Conservation (phyloP, 1,284 basidiomycete species). For the Cryptococcus neoformans region DNA sequence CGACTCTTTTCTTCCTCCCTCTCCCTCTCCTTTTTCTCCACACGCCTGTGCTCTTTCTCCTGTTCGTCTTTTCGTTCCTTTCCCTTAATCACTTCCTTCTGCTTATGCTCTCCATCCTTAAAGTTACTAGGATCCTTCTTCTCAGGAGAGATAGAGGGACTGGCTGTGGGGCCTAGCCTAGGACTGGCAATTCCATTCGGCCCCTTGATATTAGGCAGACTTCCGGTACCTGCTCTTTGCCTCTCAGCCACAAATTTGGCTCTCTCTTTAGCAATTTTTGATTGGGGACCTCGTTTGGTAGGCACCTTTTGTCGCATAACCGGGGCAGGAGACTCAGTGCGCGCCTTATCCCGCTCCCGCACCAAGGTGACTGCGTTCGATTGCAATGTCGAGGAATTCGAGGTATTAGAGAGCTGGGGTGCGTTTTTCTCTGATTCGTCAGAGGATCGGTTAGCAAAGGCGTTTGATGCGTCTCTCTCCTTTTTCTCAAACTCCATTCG, state of each 20-base stretch:
- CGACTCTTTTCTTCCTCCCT: slow-evolving; percentile 3
- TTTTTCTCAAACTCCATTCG: slow-evolving; percentile 33
- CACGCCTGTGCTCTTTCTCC: neutral
- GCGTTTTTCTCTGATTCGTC: neutral
- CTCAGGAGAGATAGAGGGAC: neutral
- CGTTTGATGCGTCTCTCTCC: slow-evolving; percentile 1
- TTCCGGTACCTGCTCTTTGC: slow-evolving; percentile 2
- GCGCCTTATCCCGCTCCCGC: neutral
- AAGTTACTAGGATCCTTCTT: neutral
- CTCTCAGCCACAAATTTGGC: slow-evolving; percentile 16
- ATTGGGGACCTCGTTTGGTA: slow-evolving; percentile 6
- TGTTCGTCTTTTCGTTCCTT: neutral
- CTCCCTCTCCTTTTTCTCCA: slow-evolving; percentile 14
- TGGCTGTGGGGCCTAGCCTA: neutral
- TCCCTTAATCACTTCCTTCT: slow-evolving; percentile 3
- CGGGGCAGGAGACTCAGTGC: neutral
- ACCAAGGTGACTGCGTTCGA: neutral
- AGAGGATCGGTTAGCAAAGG: neutral
- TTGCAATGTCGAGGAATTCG: neutral
- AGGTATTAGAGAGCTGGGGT: neutral
- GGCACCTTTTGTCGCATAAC: neutral
- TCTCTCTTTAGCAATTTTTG: slow-evolving; percentile 5
- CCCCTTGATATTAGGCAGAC: slow-evolving; percentile 10
- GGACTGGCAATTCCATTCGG: slow-evolving; percentile 14
- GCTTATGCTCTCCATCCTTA: neutral